Percentiles rank a stretch among this genome's conserved stretches.
Conservation (phyloP, 2,329 filamentous ascomycete genomes). For the Fusarium sp. region DNA sequence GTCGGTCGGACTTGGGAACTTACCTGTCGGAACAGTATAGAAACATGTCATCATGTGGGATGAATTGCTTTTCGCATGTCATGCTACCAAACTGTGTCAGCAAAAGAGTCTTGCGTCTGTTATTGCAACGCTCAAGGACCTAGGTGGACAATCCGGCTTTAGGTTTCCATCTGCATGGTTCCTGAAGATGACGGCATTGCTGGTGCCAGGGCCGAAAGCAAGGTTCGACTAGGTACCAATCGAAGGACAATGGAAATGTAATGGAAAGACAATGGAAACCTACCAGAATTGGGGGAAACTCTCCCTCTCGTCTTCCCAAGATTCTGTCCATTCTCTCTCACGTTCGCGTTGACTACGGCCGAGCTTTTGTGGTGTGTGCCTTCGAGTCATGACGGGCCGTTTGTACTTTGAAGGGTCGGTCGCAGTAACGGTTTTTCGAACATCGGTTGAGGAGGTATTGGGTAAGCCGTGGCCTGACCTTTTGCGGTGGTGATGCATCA, state of each 20-base stretch:
- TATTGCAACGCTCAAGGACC: not conserved
- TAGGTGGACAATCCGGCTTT: conserved; percentile 1
- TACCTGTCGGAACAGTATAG: conserved; percentile 72
- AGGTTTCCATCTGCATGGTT: conserved; percentile 19
- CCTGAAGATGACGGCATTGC: conserved; percentile 32
- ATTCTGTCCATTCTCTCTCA: conserved; percentile 61
- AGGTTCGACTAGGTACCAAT: conserved; percentile 15
- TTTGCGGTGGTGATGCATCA: conserved; percentile 66
- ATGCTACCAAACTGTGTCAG: conserved; percentile 57
- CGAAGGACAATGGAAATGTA: conserved; percentile 8
- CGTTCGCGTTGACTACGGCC: conserved; percentile 61
- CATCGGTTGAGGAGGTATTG: conserved; percentile 64
- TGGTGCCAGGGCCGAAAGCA: conserved; percentile 31
- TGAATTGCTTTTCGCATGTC: conserved; percentile 73
- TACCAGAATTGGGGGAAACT: conserved; percentile 74
- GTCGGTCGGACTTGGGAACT: conserved; percentile 46
- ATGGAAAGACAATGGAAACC: conserved; percentile 45
- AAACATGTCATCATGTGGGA: conserved; percentile 64
- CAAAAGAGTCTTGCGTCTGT: conserved; percentile 4
- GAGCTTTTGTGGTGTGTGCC: conserved; percentile 59
- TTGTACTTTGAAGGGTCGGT: conserved; percentile 59
- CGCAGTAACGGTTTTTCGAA: conserved; percentile 59
- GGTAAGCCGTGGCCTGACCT: conserved; percentile 64
- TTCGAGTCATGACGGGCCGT: conserved; percentile 57
- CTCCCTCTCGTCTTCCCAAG: conserved; percentile 67